Evolutionary conservation across 2,329 filamentous ascomycete species (phyloP).

Genomic region (Curvularia hawaiiensis): DNA sequence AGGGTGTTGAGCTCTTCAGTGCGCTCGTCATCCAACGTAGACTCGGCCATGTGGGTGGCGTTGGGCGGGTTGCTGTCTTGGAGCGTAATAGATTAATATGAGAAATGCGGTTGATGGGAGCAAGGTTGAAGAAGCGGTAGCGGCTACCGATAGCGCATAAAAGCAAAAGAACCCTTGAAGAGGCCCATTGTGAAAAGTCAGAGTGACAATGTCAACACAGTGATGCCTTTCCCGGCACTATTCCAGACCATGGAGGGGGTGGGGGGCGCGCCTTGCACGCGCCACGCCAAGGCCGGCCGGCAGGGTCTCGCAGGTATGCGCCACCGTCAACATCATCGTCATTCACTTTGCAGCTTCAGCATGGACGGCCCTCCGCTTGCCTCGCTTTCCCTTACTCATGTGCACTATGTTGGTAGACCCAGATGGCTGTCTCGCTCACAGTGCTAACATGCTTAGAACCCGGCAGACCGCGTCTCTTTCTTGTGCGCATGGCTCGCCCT

Average conservation of each 20-base stretch:
- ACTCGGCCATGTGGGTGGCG: slow-evolving; percentile 31
- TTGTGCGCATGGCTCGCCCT: slow-evolving; percentile 93
- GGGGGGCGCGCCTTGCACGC: neutral
- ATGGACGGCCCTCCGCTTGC: slow-evolving; percentile 69
- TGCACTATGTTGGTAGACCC: slow-evolving; percentile 78
- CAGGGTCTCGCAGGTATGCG: slow-evolving; percentile 8
- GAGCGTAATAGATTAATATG: slow-evolving; percentile 14
- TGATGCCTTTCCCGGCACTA: neutral
- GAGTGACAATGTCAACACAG: neutral
- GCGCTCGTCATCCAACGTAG: slow-evolving; percentile 58
- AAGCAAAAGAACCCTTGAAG: slow-evolving; percentile 17
- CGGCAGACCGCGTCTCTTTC: slow-evolving; percentile 81
- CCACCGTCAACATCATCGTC: slow-evolving; percentile 7
- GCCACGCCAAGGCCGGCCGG: slow-evolving; percentile 10
- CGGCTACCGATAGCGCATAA: slow-evolving; percentile 17
- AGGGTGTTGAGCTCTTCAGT: slow-evolving; percentile 64
- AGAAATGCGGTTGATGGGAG: neutral
- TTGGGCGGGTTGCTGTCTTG: neutral
- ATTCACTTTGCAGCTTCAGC: slow-evolving; percentile 10
- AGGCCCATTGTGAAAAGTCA: slow-evolving; percentile 24
- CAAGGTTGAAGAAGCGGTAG: slow-evolving; percentile 5
- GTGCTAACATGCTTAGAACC: slow-evolving; percentile 67
- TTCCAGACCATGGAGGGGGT: neutral
- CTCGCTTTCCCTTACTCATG: slow-evolving; percentile 92
- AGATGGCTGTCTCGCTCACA: slow-evolving; percentile 4